phyloP scores from a whole-genome alignment of 2,329 filamentous ascomycete species.

The Diaporthe caulivora region DNA sequence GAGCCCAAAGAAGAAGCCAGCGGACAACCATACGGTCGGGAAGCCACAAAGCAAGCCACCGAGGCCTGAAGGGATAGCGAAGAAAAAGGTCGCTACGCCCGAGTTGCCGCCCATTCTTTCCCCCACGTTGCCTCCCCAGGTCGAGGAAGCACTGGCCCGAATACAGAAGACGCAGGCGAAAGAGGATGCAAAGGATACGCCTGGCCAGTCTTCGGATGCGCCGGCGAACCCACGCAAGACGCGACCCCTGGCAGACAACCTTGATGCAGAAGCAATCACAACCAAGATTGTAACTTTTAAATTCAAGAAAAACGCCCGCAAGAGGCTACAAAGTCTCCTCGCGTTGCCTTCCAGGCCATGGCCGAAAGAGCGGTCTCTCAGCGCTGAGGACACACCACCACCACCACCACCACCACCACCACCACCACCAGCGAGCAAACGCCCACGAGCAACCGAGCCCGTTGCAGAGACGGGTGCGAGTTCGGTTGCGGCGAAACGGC shows the following conservation, averaged over 20 bases:
- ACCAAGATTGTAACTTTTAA: conserved; percentile 59
- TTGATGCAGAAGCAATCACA: conserved; percentile 47
- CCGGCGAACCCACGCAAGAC: conserved; percentile 52
- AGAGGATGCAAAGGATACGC: conserved; percentile 41
- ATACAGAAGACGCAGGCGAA: conserved; percentile 49
- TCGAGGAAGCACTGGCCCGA: conserved; percentile 61
- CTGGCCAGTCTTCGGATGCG: conserved; percentile 48
- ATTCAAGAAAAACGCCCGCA: conserved; percentile 58
- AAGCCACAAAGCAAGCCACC: conserved; percentile 43
- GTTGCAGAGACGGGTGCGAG: conserved; percentile 40
- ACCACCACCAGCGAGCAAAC: conserved; percentile 60
- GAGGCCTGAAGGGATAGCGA: conserved; percentile 46
- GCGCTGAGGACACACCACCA: conserved; percentile 55
- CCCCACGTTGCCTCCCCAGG: conserved; percentile 65
- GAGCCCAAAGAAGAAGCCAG: conserved; percentile 46
- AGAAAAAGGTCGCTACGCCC: conserved; percentile 52
- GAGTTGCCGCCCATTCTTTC: conserved; percentile 65
- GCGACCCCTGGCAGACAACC: conserved; percentile 46
- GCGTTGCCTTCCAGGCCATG: conserved; percentile 54
- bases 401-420: conserved; percentile 43
- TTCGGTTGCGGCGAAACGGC: conserved; percentile 54
- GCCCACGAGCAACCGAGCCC: conserved; percentile 57
- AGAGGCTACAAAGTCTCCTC: conserved; percentile 60
- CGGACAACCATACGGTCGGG: conserved; percentile 49
- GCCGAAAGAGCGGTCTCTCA: conserved; percentile 57